Evolutionary conservation across 1,139 yeast species (phyloP).

Genomic region (Yamadazyma conglobata): DNA sequence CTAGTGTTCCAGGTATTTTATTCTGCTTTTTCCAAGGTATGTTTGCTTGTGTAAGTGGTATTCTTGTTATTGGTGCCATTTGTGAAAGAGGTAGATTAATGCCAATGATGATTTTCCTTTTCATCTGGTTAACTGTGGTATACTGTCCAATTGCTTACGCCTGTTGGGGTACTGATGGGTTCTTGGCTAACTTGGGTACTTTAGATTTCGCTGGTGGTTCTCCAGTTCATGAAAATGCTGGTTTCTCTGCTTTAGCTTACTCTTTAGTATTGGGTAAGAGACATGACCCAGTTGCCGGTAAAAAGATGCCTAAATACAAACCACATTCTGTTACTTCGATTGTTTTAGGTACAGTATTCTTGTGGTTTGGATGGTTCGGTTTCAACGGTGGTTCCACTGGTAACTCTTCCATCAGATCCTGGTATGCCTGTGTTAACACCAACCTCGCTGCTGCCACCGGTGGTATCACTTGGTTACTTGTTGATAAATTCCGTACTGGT

Average conservation of each 20-base stretch:
- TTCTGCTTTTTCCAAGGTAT: slow-evolving; percentile 91
- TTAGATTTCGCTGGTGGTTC: slow-evolving; percentile 98
- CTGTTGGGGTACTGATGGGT: slow-evolving; percentile 94
- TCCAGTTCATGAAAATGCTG: slow-evolving; percentile 93
- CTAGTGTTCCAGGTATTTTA: slow-evolving; percentile 77
- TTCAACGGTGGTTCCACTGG: slow-evolving; percentile 98
- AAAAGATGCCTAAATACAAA: slow-evolving; percentile 78
- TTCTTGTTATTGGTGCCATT: slow-evolving; percentile 94
- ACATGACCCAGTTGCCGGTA: slow-evolving; percentile 70
- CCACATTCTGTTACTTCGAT: slow-evolving; percentile 89
- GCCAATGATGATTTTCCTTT: slow-evolving; percentile 92
- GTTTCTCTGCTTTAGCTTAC: slow-evolving; percentile 91
- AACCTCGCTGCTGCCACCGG: slow-evolving; percentile 90
- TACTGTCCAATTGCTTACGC: slow-evolving; percentile 94
- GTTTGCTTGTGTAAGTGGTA: slow-evolving; percentile 92
- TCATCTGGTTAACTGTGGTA: slow-evolving; percentile 93
- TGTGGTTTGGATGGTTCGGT: slow-evolving; percentile 99
- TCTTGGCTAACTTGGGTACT: slow-evolving; percentile 80
- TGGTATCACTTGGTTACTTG: slow-evolving; percentile 89
- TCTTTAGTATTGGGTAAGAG: slow-evolving; percentile 90
- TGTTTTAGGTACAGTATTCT: slow-evolving; percentile 89
- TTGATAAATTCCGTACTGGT: slow-evolving; percentile 85
- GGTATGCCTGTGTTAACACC: slow-evolving; percentile 91
- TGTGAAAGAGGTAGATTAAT: slow-evolving; percentile 96
- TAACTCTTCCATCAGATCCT: slow-evolving; percentile 83